phyloP scores from a whole-genome alignment of 2,329 filamentous ascomycete genomes.

The Chalara sp. region DNA sequence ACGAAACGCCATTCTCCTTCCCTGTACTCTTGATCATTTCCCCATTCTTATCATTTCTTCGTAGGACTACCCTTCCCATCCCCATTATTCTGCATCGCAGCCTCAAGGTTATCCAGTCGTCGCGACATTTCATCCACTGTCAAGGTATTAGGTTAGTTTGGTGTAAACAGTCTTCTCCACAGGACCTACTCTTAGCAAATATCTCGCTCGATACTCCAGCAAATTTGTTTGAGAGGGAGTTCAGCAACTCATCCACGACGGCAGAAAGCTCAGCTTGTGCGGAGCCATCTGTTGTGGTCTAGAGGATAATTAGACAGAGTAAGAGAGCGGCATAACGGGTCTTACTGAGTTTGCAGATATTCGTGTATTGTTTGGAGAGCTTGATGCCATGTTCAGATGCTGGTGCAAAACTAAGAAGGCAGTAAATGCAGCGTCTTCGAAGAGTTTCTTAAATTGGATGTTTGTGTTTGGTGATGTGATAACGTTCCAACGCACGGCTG shows the following conservation, averaged over 20 bases:
- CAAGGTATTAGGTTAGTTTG: neutral
- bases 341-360: conserved; percentile 14
- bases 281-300: conserved; percentile 19
- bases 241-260: conserved; percentile 81
- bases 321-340: neutral
- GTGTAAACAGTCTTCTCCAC: neutral
- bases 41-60: conserved; percentile 10
- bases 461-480: neutral
- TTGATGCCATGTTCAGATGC: conserved; percentile 12
- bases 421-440: too few relatives aligned
- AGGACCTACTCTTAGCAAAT: conserved; percentile 71
- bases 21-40: neutral
- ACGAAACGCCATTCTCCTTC: neutral
- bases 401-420: too few relatives aligned
- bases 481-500: neutral
- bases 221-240: conserved; percentile 80
- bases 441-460: too few relatives aligned
- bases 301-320: neutral
- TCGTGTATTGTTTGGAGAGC: conserved; percentile 14
- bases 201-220: conserved; percentile 79
- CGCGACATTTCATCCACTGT: conserved; percentile 92
- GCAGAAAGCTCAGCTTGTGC: conserved; percentile 24
- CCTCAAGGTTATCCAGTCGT: conserved; percentile 70
- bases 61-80: conserved; percentile 21
- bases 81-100: conserved; percentile 19